These are phyloP conservation scores for Astrephomene gubernaculifera DNA, from an alignment of 139 green algal genomes.

Conservation along the genomic window DNA sequence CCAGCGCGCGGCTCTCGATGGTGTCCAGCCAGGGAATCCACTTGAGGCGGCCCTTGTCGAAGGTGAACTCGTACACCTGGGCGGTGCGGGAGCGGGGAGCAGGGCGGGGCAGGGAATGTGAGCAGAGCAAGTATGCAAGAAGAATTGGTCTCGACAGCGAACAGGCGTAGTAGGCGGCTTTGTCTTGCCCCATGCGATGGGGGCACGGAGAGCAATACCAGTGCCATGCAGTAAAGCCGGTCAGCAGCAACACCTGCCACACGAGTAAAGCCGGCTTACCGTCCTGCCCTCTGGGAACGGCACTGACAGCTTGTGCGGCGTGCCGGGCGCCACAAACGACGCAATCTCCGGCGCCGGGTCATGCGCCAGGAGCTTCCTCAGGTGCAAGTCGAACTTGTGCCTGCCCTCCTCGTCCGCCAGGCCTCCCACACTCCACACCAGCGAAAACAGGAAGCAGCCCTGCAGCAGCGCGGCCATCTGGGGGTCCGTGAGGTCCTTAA, in stretches of 20 bases:
- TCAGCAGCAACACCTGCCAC: too few relatives aligned
- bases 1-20: constrained; percentile 46
- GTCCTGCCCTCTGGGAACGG: constrained; percentile 64
- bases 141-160: too few relatives aligned
- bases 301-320: constrained; percentile 53
- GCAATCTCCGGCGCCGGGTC: constrained; percentile 60
- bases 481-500: constrained; percentile 39
- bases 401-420: constrained; percentile 72
- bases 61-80: constrained; percentile 82
- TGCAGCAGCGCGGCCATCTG: constrained; percentile 33
- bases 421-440: constrained; percentile 81
- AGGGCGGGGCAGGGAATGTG: too few relatives aligned
- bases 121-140: too few relatives aligned
- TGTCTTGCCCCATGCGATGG: too few relatives aligned
- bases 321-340: constrained; percentile 35
- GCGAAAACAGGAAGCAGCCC: constrained; percentile 77
- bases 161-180: too few relatives aligned
- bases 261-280: too few relatives aligned
- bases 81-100: too few relatives aligned
- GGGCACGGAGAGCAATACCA: too few relatives aligned
- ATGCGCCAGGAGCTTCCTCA: constrained; percentile 70
- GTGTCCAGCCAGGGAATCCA: constrained; percentile 82
- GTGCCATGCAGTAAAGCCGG: too few relatives aligned
- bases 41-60: constrained; percentile 66
- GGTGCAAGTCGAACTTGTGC: constrained; percentile 45